These are phyloP conservation scores for Annulohypoxylon truncatum DNA, from an alignment of 2,329 filamentous ascomycete genomes.

Conservation along the genomic window DNA sequence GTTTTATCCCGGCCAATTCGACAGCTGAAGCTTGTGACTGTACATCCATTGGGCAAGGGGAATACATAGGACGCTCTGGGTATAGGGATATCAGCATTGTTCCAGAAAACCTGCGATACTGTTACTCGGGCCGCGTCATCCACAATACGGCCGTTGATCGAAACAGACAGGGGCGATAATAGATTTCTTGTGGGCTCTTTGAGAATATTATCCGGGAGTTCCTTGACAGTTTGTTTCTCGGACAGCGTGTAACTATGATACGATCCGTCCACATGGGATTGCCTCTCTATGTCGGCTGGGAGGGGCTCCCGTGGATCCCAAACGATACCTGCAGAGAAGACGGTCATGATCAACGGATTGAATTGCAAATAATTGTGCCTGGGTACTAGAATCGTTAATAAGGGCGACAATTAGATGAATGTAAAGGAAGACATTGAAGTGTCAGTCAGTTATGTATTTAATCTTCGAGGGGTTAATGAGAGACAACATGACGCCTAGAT, in stretches of 20 bases:
- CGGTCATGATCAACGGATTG: constrained; percentile 7
- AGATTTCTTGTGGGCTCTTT: constrained; percentile 25
- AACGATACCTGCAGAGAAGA: constrained; percentile 39
- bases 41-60: constrained; percentile 44
- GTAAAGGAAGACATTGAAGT: not conserved
- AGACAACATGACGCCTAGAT: not conserved
- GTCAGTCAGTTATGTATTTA: not conserved
- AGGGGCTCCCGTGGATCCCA: constrained; percentile 45
- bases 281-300: constrained; percentile 24
- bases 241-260: not conserved
- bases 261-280: not conserved
- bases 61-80: constrained; percentile 45
- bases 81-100: constrained; percentile 43
- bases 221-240: not conserved
- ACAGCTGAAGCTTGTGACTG: constrained; percentile 45
- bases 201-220: not conserved
- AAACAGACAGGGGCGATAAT: constrained; percentile 43
- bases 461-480: not conserved
- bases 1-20: constrained; percentile 41
- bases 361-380: not conserved
- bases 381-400: not conserved
- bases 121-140: constrained; percentile 44
- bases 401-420: not conserved
- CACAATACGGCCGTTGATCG: constrained; percentile 41
- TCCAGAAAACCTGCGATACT: constrained; percentile 45